Conservation (phyloP, 148 eudicot genomes). For the Beta vulgaris region DNA sequence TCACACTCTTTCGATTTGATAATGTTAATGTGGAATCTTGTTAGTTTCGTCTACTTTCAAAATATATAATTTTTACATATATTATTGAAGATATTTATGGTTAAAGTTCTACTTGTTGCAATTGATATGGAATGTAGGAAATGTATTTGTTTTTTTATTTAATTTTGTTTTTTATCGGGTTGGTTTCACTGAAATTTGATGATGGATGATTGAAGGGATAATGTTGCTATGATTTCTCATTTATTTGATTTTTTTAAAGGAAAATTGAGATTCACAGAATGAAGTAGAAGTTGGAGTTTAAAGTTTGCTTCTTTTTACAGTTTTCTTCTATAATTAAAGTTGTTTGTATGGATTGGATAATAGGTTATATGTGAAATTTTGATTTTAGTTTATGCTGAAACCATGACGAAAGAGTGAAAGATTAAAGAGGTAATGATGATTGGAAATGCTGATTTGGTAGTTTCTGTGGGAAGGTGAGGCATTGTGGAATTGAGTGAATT, state of each 20-base stretch:
- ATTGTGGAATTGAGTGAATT: not conserved
- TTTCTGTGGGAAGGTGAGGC: not conserved
- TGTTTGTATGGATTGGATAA: not conserved
- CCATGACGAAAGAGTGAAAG: not conserved
- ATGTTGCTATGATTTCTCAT: not conserved
- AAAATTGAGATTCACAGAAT: too few species aligned
- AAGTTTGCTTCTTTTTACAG: not conserved
- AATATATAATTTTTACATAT: too few species aligned
- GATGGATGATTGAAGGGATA: not conserved
- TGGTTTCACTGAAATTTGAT: conserved; percentile 2
- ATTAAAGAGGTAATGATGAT: conserved; percentile 4
- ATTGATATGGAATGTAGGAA: too few species aligned
- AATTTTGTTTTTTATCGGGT: not conserved
- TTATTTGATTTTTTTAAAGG: not conserved
- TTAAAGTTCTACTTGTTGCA: too few species aligned
- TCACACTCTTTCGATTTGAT: too few species aligned
- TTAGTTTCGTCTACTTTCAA: too few species aligned
- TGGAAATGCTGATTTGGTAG: conserved; percentile 11
- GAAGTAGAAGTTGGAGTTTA: too few species aligned
- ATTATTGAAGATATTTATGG: too few species aligned
- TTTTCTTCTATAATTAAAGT: not conserved
- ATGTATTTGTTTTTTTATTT: not conserved
- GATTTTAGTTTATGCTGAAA: not conserved
- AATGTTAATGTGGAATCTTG: too few species aligned
- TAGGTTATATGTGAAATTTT: not conserved